These are phyloP conservation scores for Ogataea neopini DNA, from an alignment of 805 yeast genomes.

Conservation along the genomic window DNA sequence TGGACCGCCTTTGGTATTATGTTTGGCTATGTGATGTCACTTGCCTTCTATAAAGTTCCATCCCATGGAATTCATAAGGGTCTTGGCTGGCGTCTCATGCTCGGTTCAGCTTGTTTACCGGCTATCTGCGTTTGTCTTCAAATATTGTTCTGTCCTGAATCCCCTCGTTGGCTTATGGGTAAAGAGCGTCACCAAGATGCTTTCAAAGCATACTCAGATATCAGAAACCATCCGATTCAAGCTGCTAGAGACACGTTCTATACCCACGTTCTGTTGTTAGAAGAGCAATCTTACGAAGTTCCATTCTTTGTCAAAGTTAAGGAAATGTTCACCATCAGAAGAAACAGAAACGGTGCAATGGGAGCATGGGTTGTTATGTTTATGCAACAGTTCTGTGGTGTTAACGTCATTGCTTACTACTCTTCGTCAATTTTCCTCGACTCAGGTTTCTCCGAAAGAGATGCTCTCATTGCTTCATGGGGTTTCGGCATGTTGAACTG, in stretches of 20 bases:
- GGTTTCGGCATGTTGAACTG: constrained; percentile 85
- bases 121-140: constrained; percentile 60
- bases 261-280: constrained; percentile 62
- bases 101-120: constrained; percentile 67
- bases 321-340: constrained; percentile 67
- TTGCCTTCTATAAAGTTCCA: constrained; percentile 62
- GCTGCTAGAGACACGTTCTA: constrained; percentile 75
- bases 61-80: constrained; percentile 47
- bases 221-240: constrained; percentile 52
- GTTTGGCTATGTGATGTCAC: constrained; percentile 65
- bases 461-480: constrained; percentile 76
- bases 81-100: constrained; percentile 70
- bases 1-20: constrained; percentile 76
- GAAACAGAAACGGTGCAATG: constrained; percentile 80
- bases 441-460: constrained; percentile 61
- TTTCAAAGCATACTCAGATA: constrained; percentile 47
- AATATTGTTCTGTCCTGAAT: constrained; percentile 69
- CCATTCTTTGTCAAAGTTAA: constrained; percentile 48
- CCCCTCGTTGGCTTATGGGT: constrained; percentile 80
- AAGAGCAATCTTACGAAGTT: constrained; percentile 53
- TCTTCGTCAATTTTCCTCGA: constrained; percentile 73
- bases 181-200: constrained; percentile 63
- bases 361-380: constrained; percentile 84
- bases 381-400: constrained; percentile 91
- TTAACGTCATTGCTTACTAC: constrained; percentile 85